Evolutionary conservation across 306 rosid genomes (phyloP).

Genomic region (Phaseolus lunatus): DNA sequence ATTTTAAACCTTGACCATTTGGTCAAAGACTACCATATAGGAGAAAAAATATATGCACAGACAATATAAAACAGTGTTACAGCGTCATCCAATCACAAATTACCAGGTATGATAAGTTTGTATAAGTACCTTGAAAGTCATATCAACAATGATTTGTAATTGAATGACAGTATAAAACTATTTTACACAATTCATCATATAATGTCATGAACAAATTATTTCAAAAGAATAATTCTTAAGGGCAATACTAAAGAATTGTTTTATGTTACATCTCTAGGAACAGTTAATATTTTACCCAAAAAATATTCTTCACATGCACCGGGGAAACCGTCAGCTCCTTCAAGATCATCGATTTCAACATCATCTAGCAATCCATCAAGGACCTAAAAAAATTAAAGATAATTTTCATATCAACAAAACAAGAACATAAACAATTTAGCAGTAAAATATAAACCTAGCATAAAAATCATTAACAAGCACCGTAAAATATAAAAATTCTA

Average conservation of each 20-base stretch:
- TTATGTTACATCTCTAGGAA: neutral
- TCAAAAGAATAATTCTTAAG: neutral
- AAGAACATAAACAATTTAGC: neutral
- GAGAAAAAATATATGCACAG: no score
- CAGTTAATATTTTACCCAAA: constrained; percentile 57
- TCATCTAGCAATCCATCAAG: constrained; percentile 91
- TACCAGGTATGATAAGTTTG: no score
- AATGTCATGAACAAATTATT: neutral
- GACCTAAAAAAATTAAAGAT: constrained; percentile 67
- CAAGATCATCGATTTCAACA: constrained; percentile 74
- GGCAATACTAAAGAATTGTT: neutral
- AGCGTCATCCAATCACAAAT: no score
- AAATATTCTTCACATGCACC: constrained; percentile 77
- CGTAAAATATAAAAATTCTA: neutral
- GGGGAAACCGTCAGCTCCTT: constrained; percentile 66
- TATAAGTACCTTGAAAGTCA: no score
- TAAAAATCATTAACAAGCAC: constrained; percentile 18
- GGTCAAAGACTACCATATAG: neutral
- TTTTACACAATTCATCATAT: neutral
- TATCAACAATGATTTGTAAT: no score
- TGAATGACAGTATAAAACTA: no score
- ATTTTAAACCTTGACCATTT: neutral
- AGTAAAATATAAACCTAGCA: neutral
- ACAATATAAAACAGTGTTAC: no score
- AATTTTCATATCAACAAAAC: constrained; percentile 34